Base-by-base conservation (phyloP, 306 rosid species). In the Myrica gale region DNA sequence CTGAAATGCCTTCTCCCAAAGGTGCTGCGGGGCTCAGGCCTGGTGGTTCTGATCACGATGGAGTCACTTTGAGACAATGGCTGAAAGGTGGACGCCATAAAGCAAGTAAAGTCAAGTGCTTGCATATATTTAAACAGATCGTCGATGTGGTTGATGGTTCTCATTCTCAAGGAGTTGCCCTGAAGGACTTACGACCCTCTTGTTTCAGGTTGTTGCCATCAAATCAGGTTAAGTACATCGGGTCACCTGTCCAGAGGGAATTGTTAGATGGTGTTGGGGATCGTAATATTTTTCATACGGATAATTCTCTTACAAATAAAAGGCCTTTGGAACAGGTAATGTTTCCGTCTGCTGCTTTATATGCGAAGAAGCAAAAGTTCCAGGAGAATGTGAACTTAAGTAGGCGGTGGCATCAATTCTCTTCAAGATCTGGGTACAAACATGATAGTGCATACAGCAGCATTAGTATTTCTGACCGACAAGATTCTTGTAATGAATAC, bases 21-120 rank as follows among this genome's bases (percentile, higher is more conserved):
- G 57, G 45, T 58, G 75, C 80, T 73, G 52, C 76, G 41, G 74
- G 70, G 78, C 79, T 56, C 37, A 82, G 79, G 79, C 45, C 66
- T 46, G 76, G 61, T 69, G 86, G 55, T 79, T 84, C 88, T 82
- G 85, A 77, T 73, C 74, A 75, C 72, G 86, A 75, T 79, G 96
- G 91, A 17, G 79, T 86, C 79, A 90, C 81, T 80, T 79, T 94
- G 81, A 89, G 96, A 86, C 93, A 91, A 61, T 94, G 98, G 97
- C 84, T 94, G 81, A 89, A 83, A 80, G 74, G 19, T 68, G 84
- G 79, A 67, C 76, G 57, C 70, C 88, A 74, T 67, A 87, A 77
- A 78, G 88, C 74, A 44, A 85, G 84, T 74, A 94, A 90, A 86
- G 78, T 60, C 63, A 91, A 86, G 76, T 75, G 90, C 80, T 68